Evolutionary conservation across 2,329 filamentous ascomycete genomes (phyloP).

Genomic region (Fusarium drepaniforme): DNA sequence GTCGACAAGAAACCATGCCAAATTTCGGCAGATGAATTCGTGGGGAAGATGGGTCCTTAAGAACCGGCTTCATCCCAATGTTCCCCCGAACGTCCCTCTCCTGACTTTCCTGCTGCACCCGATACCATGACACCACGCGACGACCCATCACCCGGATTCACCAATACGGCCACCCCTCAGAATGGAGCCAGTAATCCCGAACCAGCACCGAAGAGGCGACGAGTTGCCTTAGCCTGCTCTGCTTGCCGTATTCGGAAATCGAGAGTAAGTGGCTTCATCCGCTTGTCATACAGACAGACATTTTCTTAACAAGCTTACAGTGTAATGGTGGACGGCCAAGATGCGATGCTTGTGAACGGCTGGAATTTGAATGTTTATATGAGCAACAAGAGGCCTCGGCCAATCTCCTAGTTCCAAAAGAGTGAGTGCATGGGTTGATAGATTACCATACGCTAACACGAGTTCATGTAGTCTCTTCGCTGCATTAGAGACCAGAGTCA

Average conservation of each 20-base stretch:
- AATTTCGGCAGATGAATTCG: not conserved
- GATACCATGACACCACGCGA: not conserved
- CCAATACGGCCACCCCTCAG: not conserved
- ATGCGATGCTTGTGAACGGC: slow-evolving; percentile 14
- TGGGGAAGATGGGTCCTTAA: not conserved
- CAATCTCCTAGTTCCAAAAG: not conserved
- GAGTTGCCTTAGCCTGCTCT: slow-evolving; percentile 12
- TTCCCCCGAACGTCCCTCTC: not conserved
- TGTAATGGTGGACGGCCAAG: slow-evolving; percentile 25
- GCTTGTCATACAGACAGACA: too few relatives aligned
- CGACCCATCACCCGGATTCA: not conserved
- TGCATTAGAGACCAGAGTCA: slow-evolving; percentile 19
- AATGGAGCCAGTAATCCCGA: not conserved
- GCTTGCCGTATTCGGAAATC: slow-evolving; percentile 18
- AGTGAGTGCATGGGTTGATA: not conserved
- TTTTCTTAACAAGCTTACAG: not conserved
- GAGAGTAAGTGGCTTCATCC: not conserved
- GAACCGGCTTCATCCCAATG: not conserved
- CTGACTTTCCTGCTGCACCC: not conserved
- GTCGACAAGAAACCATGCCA: not conserved
- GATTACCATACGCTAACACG: not conserved
- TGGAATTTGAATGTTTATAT: slow-evolving; percentile 29
- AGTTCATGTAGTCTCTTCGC: slow-evolving; percentile 1
- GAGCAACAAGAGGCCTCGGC: slow-evolving; percentile 16
- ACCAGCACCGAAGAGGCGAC: slow-evolving; percentile 4